Evolutionary conservation across 2,329 filamentous ascomycete species (phyloP).

Genomic region (Didymella glomerata): DNA sequence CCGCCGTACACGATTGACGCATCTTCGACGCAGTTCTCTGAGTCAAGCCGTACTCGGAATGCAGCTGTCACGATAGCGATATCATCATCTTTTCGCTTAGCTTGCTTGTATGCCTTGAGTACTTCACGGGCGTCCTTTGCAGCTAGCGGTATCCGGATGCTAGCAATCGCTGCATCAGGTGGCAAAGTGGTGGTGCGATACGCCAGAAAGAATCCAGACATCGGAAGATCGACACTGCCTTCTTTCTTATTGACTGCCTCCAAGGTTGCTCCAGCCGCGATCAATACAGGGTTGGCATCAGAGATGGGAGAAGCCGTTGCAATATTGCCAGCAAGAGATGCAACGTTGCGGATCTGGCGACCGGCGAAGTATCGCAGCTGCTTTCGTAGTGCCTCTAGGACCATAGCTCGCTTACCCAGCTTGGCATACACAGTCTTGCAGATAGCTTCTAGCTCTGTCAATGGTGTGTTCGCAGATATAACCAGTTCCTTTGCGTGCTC

Average conservation of each 20-base stretch:
- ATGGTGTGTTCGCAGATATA: conserved; percentile 86
- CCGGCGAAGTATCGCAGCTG: conserved; percentile 94
- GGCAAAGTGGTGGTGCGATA: conserved; percentile 85
- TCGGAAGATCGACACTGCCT: conserved; percentile 66
- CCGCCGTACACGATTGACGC: conserved; percentile 88
- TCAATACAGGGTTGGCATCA: conserved; percentile 89
- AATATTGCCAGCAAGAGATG: conserved; percentile 90
- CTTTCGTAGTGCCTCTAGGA: conserved; percentile 76
- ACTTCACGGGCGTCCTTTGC: conserved; percentile 76
- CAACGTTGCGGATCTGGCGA: conserved; percentile 92
- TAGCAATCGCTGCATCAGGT: conserved; percentile 79
- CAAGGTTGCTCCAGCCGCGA: conserved; percentile 81
- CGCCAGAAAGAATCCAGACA: conserved; percentile 87
- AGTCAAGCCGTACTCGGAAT: conserved; percentile 74
- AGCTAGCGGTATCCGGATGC: conserved; percentile 77
- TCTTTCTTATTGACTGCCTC: conserved; percentile 77
- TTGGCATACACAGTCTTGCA: conserved; percentile 74
- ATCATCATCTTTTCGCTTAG: conserved; percentile 95
- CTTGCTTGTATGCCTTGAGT: conserved; percentile 90
- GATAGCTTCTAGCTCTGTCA: conserved; percentile 88
- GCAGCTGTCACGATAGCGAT: conserved; percentile 96
- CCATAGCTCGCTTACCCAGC: conserved; percentile 48
- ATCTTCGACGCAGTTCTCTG: conserved; percentile 72
- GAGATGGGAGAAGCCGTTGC: conserved; percentile 95
- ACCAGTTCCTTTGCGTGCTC: conserved; percentile 62